phyloP scores from a whole-genome alignment of 805 yeast genomes.

The Kazachstania bromeliacearum region DNA sequence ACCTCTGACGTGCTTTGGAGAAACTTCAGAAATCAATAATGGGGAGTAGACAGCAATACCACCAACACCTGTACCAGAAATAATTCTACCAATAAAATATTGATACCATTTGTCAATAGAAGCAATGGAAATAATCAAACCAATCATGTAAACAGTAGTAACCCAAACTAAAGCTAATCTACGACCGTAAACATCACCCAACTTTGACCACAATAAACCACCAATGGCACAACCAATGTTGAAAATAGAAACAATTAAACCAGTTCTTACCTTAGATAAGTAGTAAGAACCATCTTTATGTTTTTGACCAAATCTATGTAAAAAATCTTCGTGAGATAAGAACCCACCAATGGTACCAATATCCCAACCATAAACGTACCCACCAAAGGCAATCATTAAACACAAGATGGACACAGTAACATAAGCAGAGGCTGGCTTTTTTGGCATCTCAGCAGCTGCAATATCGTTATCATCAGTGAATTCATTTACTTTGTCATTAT shows the following conservation, averaged over 20 bases:
- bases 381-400: slow-evolving; percentile 24
- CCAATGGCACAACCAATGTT: slow-evolving; percentile 71
- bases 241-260: slow-evolving; percentile 55
- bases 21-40: slow-evolving; percentile 57
- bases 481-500: slow-evolving; percentile 2
- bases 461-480: too few relatives aligned
- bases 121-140: slow-evolving; percentile 58
- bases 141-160: slow-evolving; percentile 46
- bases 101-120: slow-evolving; percentile 54
- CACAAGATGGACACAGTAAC: slow-evolving; percentile 26
- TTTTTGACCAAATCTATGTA: slow-evolving; percentile 45
- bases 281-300: slow-evolving; percentile 34
- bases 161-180: slow-evolving; percentile 35
- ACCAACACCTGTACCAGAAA: slow-evolving; percentile 74
- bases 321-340: slow-evolving; percentile 47
- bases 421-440: slow-evolving; percentile 30
- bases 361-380: slow-evolving; percentile 60
- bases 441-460: slow-evolving; percentile 17
- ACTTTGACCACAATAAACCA: slow-evolving; percentile 48
- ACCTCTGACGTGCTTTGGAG: slow-evolving; percentile 67
- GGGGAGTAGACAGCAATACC: slow-evolving; percentile 69
- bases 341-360: slow-evolving; percentile 74
- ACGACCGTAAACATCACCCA: slow-evolving; percentile 60
- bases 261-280: slow-evolving; percentile 45
- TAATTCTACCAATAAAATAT: slow-evolving; percentile 55